phyloP scores from a whole-genome alignment of 2,329 filamentous ascomycete genomes.

The Fusarium nelsonii region DNA sequence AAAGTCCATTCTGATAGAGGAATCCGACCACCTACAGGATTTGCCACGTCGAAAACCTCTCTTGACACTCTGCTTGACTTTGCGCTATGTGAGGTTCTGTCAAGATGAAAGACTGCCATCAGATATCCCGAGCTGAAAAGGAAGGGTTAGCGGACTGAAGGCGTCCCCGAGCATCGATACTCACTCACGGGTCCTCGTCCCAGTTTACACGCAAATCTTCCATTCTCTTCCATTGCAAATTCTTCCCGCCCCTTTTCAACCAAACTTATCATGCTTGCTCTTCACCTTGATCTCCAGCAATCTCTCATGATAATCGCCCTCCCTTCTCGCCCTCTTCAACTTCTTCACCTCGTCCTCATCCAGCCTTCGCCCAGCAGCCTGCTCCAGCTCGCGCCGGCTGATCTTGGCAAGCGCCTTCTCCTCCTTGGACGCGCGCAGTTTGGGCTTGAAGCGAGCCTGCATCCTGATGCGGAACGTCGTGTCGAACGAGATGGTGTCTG shows the following conservation, averaged over 20 bases:
- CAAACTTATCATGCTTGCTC: conserved; percentile 89
- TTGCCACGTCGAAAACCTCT: neutral
- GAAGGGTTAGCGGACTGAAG: neutral
- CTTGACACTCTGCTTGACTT: too few species aligned
- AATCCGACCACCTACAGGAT: neutral
- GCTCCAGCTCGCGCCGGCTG: conserved; percentile 85
- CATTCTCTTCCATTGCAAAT: neutral
- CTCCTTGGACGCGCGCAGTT: conserved; percentile 81
- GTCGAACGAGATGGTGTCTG: conserved; percentile 72
- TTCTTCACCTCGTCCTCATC: conserved; percentile 88
- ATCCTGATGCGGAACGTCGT: conserved; percentile 87
- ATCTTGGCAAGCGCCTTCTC: conserved; percentile 88
- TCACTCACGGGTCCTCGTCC: neutral
- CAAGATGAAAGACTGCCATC: neutral
- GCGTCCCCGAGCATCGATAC: neutral
- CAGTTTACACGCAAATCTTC: neutral
- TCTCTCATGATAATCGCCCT: conserved; percentile 91
- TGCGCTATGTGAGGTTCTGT: neutral
- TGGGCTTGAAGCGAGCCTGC: conserved; percentile 95
- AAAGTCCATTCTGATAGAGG: neutral
- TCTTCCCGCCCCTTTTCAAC: conserved; percentile 40
- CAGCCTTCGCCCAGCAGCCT: conserved; percentile 78
- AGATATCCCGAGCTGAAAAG: neutral
- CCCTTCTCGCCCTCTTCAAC: conserved; percentile 83
- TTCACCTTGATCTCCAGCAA: conserved; percentile 90